Evolutionary conservation across 768 basidiomycete species (phyloP).

Genomic region (Lentinula raphanica): DNA sequence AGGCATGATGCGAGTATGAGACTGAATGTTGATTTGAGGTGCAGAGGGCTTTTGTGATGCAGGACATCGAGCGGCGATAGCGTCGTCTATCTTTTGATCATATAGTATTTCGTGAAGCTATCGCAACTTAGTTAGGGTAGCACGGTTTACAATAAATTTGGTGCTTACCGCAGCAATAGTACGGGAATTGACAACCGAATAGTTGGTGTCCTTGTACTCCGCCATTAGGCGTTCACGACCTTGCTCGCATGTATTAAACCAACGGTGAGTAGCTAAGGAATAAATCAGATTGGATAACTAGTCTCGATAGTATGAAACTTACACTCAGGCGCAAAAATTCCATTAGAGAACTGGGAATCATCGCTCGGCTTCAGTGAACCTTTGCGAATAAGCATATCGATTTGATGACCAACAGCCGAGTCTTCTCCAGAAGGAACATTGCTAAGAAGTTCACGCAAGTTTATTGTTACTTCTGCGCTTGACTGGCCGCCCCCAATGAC

Average conservation of each 20-base stretch:
- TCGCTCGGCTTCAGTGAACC: slow-evolving; percentile 48
- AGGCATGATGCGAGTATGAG: slow-evolving; percentile 32
- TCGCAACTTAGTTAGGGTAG: not conserved
- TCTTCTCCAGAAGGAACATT: slow-evolving; percentile 21
- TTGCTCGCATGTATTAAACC: slow-evolving; percentile 1
- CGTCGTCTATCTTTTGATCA: slow-evolving; percentile 41
- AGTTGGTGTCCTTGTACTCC: slow-evolving; percentile 48
- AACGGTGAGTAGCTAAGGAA: not conserved
- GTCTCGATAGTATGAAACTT: not conserved
- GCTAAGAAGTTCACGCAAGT: slow-evolving; percentile 35
- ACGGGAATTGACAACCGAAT: slow-evolving; percentile 46
- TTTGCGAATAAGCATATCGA: slow-evolving; percentile 49
- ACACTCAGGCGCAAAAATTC: slow-evolving; percentile 48
- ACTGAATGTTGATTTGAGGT: slow-evolving; percentile 31
- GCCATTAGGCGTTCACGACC: not conserved
- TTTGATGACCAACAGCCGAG: slow-evolving; percentile 27
- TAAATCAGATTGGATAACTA: not conserved
- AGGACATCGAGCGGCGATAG: slow-evolving; percentile 30
- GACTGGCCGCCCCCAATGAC: slow-evolving; percentile 47
- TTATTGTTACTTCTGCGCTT: slow-evolving; percentile 41
- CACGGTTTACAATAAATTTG: not conserved
- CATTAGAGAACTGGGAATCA: slow-evolving; percentile 49
- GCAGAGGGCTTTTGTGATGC: slow-evolving; percentile 9
- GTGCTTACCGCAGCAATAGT: slow-evolving; percentile 36
- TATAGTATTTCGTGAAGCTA: slow-evolving; percentile 49